Base-by-base conservation (phyloP, 805 yeast genomes). In the Candida parachauliodes region DNA sequence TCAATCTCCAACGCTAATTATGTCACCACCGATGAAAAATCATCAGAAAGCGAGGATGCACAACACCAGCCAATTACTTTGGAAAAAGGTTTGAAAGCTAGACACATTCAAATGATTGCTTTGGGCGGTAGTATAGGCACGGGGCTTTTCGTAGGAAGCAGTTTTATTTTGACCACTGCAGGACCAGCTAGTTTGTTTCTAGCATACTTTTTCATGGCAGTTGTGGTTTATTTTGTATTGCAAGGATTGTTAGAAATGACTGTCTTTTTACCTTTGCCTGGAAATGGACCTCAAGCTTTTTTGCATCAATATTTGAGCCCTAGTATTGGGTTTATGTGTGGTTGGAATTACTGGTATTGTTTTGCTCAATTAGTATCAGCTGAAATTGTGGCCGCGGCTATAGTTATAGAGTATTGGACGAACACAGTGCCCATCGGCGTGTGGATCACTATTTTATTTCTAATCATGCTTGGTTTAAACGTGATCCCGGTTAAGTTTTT, bases 51-150 rank as follows among this genome's bases (percentile, higher is more conserved):
- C 16, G 40, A 39, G 8, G 46, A 55, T 7, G n/a, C 29, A 17
- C 39, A 49, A 3, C 50, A 49, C 14, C 45, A 51, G 8, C 47
- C 48, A 18, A 43, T 47, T 10, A 46, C 62, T 5, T 57, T 66
- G 49, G 66, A 66, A 38, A 50, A 69, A 41, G 57, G 65, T 11
- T 59, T 67, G 48, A 63, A 63, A 44, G 46, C 62, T 31, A 60
- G 69, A 53, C 88, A 82, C 46, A 75, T 81, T 43, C 73, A 78
- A 43, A 77, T 84, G 79, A 82, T 86, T 51, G 88, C 94, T 27
- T 68, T 87, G 38, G 93, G 93, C 41, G 88, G 93, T 38, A 81
- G 91, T 36, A 81, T 86, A 42, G 96, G 95, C 52, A 81, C 93
- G 4, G 87, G 86, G 49, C 62, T 80, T 32, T 79, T 81, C 44